A percentile compares a stretch with the other conserved stretches of the same genome.
Conservation (phyloP, 108 stramenopile species). For the Pseudonitzschia multistriata region DNA sequence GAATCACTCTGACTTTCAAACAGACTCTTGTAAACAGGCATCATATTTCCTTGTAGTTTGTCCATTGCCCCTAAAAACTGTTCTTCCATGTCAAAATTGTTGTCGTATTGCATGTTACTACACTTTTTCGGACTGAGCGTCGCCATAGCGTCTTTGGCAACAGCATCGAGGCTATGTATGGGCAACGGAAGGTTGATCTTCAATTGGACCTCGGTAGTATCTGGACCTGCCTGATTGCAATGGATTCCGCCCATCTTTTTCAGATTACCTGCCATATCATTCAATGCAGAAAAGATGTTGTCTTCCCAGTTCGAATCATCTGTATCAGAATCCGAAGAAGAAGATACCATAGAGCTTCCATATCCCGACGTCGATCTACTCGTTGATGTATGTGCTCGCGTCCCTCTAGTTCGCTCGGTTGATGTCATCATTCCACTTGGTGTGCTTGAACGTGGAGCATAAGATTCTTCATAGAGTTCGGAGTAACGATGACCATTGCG, state of each 20-base stretch:
- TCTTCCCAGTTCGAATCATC: constrained; percentile 10
- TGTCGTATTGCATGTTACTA: constrained; percentile 28
- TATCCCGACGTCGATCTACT: constrained; percentile 9
- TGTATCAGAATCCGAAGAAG: neutral
- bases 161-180: constrained; percentile 22
- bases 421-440: constrained; percentile 12
- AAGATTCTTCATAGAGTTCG: constrained; percentile 5
- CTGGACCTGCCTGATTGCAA: constrained; percentile 17
- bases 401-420: constrained; percentile 9
- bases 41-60: constrained; percentile 2
- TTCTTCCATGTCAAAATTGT: constrained; percentile 25
- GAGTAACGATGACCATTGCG: neutral
- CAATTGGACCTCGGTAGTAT: constrained; percentile 22
- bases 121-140: constrained; percentile 22
- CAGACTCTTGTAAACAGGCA: constrained; percentile 19
- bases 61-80: constrained; percentile 15
- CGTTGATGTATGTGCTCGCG: neutral
- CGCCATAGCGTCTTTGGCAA: constrained; percentile 25
- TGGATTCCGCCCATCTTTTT: constrained; percentile 22
- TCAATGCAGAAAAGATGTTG: constrained; percentile 8
- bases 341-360: neutral
- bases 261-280: constrained; percentile 22
- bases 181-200: constrained; percentile 35
- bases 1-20: constrained; percentile 16
- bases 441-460: constrained; percentile 9